Base-by-base conservation (phyloP, 805 yeast species). In the Wickerhamiella sorbophila region DNA sequence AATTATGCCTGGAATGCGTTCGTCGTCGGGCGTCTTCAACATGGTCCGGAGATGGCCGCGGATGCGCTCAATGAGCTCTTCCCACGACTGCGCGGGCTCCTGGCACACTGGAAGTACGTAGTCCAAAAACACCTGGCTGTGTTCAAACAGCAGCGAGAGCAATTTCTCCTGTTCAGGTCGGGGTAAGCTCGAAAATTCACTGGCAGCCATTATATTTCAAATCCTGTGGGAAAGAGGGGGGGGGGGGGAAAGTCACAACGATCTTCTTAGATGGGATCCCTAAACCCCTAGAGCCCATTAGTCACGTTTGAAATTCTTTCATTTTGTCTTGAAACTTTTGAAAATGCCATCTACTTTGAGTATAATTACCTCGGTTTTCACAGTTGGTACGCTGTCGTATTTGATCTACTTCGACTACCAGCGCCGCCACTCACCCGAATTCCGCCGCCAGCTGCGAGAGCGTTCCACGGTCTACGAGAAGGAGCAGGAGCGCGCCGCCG, bases 361-460 rank as follows among this genome's bases (percentile, higher is more conserved):
- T 29, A 49, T 58, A 39, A 53, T 62, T 14, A 47, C 59, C 32
- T 47, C 59, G 20, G 55, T 52, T 21, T 46, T 55, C 33, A 53
- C 57, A 17, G 52, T 47, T 21, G 48, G 59, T 33, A 62, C 58
- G 31, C 62, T 62, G 18, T 51, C 64, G 15, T 88, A 91, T 64
- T 83, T 88, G 43, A 66, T 75, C 31, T 91, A 84, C 67, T 93
- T 93, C 57, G 99, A 91, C 66, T 82, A 86, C 69, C 72, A 72
- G 64, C 84, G 98, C 66, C 82, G 97, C 66, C 69, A 70, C 63
- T 75, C 80, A 44, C 62, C 81, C 17, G 81, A 74, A 44, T 93
- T 91, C 71, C 82, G 98, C 70, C 77, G 72, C 55, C 59, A 72
- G 36, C 70, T 91, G 55, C 74, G 74, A 56, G 75, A 74, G 60